Conservation (phyloP, 495 filamentous ascomycete species). For the Aspergillus egyptiacus region DNA sequence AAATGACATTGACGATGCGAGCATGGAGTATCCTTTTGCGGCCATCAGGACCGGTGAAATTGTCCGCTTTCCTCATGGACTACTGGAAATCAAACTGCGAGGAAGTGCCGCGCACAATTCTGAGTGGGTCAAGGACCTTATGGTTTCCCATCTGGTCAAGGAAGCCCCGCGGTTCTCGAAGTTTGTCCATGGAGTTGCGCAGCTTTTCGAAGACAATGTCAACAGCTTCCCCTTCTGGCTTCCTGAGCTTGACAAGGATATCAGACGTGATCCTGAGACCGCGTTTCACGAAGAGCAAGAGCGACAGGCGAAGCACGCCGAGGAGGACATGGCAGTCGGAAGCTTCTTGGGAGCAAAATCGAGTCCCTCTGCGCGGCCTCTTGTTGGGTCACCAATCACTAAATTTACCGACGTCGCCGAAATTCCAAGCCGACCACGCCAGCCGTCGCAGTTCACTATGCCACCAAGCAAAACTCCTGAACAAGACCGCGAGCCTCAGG, state of each 20-base stretch:
- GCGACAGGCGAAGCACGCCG: constrained; percentile 65
- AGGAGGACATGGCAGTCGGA: constrained; percentile 84
- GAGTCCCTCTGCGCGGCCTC: constrained; percentile 39
- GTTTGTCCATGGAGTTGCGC: constrained; percentile 88
- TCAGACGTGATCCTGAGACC: constrained; percentile 81
- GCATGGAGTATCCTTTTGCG: constrained; percentile 81
- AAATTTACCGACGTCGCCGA: constrained; percentile 20
- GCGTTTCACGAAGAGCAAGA: constrained; percentile 92
- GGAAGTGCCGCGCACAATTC: constrained; percentile 61
- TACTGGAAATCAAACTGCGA: constrained; percentile 89
- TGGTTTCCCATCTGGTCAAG: constrained; percentile 86
- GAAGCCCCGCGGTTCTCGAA: constrained; percentile 88
- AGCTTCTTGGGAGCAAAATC: constrained; percentile 59
- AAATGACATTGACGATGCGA: constrained; percentile 72
- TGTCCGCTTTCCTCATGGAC: constrained; percentile 80
- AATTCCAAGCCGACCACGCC: constrained; percentile 16
- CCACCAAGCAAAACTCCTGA: constrained; percentile 21
- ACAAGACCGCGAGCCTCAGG: background rate
- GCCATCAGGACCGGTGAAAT: constrained; percentile 85
- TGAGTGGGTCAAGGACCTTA: constrained; percentile 86
- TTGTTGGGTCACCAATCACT: constrained; percentile 54
- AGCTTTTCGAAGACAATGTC: constrained; percentile 90
- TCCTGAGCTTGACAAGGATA: constrained; percentile 80
- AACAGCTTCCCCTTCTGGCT: constrained; percentile 97
- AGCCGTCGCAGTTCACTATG: constrained; percentile 21